These are phyloP conservation scores for Fusarium udum DNA, from an alignment of 2,329 filamentous ascomycete genomes.

Conservation along the genomic window DNA sequence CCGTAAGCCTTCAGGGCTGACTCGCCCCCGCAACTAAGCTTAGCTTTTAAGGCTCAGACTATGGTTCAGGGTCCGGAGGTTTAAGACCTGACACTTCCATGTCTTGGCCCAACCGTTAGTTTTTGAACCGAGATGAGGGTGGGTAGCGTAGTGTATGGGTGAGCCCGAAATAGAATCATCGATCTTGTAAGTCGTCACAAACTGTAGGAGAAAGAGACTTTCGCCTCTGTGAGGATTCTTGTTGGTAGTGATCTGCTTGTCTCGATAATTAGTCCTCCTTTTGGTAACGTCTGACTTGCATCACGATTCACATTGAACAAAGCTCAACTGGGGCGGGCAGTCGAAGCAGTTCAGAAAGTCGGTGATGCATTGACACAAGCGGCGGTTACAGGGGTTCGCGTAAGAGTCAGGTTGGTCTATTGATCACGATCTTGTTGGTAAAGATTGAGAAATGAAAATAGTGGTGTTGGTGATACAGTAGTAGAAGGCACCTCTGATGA, in stretches of 20 bases:
- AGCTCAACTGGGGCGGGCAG: neutral
- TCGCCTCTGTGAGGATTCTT: neutral
- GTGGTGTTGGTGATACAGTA: constrained; percentile 13
- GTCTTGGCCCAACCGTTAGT: constrained; percentile 24
- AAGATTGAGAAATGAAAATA: constrained; percentile 4
- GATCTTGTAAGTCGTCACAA: neutral
- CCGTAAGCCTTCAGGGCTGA: constrained; percentile 27
- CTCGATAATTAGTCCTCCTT: neutral
- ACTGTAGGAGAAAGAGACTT: neutral
- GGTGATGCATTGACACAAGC: constrained; percentile 4
- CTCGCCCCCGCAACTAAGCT: constrained; percentile 18
- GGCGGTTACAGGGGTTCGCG: neutral
- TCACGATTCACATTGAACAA: neutral
- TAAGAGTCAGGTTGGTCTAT: constrained; percentile 19
- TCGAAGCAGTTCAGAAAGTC: neutral
- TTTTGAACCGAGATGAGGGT: constrained; percentile 35
- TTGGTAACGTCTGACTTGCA: neutral
- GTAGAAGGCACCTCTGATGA: neutral
- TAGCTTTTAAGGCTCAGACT: constrained; percentile 8
- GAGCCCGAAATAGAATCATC: constrained; percentile 32
- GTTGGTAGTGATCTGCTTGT: neutral
- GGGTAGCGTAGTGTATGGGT: constrained; percentile 3
- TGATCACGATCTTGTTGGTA: constrained; percentile 19
- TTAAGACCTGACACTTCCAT: neutral
- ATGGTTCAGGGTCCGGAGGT: constrained; percentile 8